Percentiles rank a stretch among this genome's conserved stretches.
These are phyloP conservation scores for Clarireedia hainanense DNA, from an alignment of 2,329 filamentous ascomycete genomes.

Conservation along the genomic window DNA sequence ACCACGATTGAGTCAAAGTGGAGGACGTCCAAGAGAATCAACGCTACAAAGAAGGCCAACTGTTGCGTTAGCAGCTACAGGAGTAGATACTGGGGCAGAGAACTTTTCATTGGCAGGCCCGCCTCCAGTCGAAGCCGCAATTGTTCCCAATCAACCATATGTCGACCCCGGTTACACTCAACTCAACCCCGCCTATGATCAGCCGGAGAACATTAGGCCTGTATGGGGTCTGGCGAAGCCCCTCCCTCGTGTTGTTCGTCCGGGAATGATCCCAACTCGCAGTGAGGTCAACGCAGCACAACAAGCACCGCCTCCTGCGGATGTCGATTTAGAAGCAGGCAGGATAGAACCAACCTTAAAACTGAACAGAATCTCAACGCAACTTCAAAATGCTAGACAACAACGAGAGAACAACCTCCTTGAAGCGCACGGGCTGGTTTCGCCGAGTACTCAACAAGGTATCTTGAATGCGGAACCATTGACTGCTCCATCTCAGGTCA, in stretches of 20 bases:
- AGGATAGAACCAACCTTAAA: conserved; percentile 30
- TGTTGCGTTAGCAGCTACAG: conserved; percentile 5
- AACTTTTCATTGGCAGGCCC: conserved; percentile 27
- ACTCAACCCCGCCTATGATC: conserved; percentile 47
- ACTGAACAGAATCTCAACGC: conserved; percentile 15
- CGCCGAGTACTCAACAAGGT: conserved; percentile 2
- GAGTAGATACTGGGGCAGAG: conserved; percentile 4
- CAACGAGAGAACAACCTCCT: conserved; percentile 16
- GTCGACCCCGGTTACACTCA: conserved; percentile 46
- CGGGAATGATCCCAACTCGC: conserved; percentile 43
- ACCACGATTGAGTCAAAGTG: neutral
- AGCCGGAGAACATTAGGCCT: conserved; percentile 39
- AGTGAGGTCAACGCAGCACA: conserved; percentile 31
- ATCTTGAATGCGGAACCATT: conserved; percentile 3
- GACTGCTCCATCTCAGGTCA: conserved; percentile 10
- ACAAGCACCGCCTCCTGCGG: conserved; percentile 26
- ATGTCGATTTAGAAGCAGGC: conserved; percentile 36
- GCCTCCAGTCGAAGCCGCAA: conserved; percentile 16
- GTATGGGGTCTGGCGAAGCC: conserved; percentile 48
- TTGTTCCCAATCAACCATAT: conserved; percentile 34
- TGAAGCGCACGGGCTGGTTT: conserved; percentile 8
- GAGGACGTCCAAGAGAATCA: conserved; percentile 4
- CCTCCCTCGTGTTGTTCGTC: conserved; percentile 43
- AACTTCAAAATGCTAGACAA: conserved; percentile 18
- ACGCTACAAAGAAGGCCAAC: conserved; percentile 3